Base-by-base conservation (phyloP, 176 grass and related monocot species). In the Lolium multiflorum region DNA sequence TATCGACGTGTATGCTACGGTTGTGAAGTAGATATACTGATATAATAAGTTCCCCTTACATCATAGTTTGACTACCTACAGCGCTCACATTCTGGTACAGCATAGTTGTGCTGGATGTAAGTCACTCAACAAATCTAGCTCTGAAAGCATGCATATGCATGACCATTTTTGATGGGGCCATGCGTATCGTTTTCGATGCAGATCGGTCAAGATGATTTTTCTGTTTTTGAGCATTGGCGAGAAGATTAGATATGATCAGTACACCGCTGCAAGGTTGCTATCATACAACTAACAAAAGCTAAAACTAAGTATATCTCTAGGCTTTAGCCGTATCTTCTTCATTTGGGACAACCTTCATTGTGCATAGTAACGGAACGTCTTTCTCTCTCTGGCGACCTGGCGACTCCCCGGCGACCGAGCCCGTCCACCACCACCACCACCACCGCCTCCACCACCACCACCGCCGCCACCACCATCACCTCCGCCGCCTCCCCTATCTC, bases 271-370 rank as follows among this genome's bases (percentile, higher is more conserved):
- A 74, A 52, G 28, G 74, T 73, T 47, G 70, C 51, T 56, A 77
- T 38, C 74, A 38, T 77, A 52, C 74, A 77, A 28, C 48, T 28
- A 76, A 76, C 14, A 74, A 47, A 63, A 80, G 39, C 59, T 43
- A 48, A 28, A 26, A 48, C 7, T 48, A 56, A 6, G 7, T 20
- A 22, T 47, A 37, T 38, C 17, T 54, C 11, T 49, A 15, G 14
- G 11, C 11, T 49, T 46, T 71, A 44, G 68, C 39, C n/a, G 8
- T 35, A 66, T 68, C 64, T 65, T 65, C 12, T 64, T 63, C 24
- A 28, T 66, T 66, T 35, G 63, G 61, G 63, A 26, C 16, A 66
- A 66, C 63, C 63, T 66, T 66, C 63, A 66, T 66, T 66, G 31
- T 67, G 64, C 28, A 38, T 35, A 35, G n/a, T n/a, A 3, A 7